phyloP scores from a whole-genome alignment of 371 early-diverging fungal genomes.

The Circinella minor region DNA sequence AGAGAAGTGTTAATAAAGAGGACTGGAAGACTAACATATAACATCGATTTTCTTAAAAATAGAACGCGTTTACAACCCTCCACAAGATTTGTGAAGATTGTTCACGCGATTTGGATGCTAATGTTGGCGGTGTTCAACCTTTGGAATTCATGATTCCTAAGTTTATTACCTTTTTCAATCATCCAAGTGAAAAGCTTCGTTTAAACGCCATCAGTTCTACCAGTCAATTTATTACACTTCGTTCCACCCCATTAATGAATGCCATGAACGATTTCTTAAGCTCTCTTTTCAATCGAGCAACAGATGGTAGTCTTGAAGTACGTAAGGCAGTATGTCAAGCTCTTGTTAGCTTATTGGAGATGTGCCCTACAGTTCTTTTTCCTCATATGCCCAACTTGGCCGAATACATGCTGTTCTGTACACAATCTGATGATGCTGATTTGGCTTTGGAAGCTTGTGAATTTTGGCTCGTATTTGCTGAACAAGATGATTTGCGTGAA shows the following conservation, averaged over 20 bases:
- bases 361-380: constrained; percentile 77
- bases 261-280: constrained; percentile 76
- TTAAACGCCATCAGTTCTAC: constrained; percentile 77
- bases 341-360: constrained; percentile 86
- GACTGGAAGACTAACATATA: not conserved
- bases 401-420: constrained; percentile 93
- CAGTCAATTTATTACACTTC: constrained; percentile 80
- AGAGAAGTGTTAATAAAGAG: no score
- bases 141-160: constrained; percentile 86
- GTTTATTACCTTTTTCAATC: constrained; percentile 80
- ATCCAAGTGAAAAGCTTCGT: constrained; percentile 74
- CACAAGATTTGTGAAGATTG: constrained; percentile 95
- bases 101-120: constrained; percentile 74
- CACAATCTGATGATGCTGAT: constrained; percentile 77
- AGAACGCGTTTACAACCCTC: constrained; percentile 87
- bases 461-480: constrained; percentile 96
- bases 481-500: constrained; percentile 82
- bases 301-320: constrained; percentile 79
- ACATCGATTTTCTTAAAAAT: not conserved
- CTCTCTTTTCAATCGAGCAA: constrained; percentile 82
- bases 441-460: constrained; percentile 96
- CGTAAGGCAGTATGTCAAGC: constrained; percentile 94
- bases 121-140: constrained; percentile 72
- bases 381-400: constrained; percentile 86
- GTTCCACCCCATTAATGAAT: constrained; percentile 72